Percentiles rank a stretch among this genome's conserved stretches.
Evolutionary conservation across 345 rosid genomes (phyloP).

Genomic region (Syzygium grande): DNA sequence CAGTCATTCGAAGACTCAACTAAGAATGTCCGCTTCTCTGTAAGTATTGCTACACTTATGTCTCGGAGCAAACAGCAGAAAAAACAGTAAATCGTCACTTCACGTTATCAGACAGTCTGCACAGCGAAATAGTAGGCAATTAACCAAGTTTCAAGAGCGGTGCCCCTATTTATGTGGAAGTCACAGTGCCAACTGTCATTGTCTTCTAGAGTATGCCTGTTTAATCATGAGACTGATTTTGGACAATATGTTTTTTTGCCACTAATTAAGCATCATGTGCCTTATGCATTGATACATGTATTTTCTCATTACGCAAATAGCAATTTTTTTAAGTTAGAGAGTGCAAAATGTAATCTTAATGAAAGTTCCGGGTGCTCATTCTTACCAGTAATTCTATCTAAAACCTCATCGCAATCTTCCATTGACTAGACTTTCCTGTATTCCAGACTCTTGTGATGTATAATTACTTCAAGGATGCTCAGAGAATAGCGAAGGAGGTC

Average conservation of each 20-base stretch:
- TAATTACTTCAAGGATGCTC: conserved; percentile 87
- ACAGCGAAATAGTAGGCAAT: neutral
- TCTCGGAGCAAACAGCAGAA: neutral
- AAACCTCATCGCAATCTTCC: neutral
- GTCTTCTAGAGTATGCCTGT: neutral
- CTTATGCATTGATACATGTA: neutral
- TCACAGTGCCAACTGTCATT: neutral
- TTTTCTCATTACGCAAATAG: neutral
- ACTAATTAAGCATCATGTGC: neutral
- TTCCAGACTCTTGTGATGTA: conserved; percentile 49
- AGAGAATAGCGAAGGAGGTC: conserved; percentile 70
- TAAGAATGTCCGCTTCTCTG: conserved; percentile 58
- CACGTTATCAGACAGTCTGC: neutral
- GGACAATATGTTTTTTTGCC: neutral
- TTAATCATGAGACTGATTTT: neutral
- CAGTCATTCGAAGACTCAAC: conserved; percentile 72
- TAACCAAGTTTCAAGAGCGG: neutral
- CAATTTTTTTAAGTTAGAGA: neutral
- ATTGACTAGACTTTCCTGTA: neutral
- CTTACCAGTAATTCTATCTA: neutral
- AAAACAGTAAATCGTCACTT: neutral
- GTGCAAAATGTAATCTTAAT: neutral
- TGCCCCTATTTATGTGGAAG: neutral
- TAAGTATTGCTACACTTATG: conserved; percentile 24
- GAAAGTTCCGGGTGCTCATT: neutral